A percentile compares a stretch with the other conserved stretches of the same genome.
Evolutionary conservation across 1,139 yeast genomes (phyloP).

Genomic region (Geotrichum citri-aurantii): DNA sequence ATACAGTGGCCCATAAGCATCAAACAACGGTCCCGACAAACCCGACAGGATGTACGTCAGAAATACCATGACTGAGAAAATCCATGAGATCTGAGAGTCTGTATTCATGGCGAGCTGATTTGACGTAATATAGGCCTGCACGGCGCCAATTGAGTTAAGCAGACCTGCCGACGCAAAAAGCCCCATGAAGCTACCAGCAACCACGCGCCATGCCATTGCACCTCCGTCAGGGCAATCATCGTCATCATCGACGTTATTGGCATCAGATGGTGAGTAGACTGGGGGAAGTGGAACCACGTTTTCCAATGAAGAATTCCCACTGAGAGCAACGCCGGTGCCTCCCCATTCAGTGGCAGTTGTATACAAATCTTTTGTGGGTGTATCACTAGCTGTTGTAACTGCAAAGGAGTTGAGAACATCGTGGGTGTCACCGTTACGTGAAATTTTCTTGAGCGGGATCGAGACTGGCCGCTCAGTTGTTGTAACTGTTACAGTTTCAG

Average conservation of each 20-base stretch:
- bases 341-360: background rate
- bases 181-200: constrained; percentile 59
- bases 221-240: constrained; percentile 50
- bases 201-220: constrained; percentile 47
- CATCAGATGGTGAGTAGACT: background rate
- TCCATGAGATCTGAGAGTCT: constrained; percentile 56
- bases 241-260: background rate
- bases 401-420: background rate
- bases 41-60: constrained; percentile 51
- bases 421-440: background rate
- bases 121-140: constrained; percentile 55
- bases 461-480: background rate
- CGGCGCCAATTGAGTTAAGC: constrained; percentile 62
- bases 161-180: constrained; percentile 58
- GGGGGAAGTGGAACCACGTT: background rate
- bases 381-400: background rate
- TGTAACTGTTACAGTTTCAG: background rate
- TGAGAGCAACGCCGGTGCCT: background rate
- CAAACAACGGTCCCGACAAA: constrained; percentile 58
- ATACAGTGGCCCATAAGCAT: constrained; percentile 50
- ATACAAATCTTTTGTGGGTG: background rate
- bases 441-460: background rate
- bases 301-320: background rate
- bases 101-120: constrained; percentile 46
- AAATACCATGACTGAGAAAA: constrained; percentile 55